A percentile compares a stretch with the other conserved stretches of the same genome.
Conservation (phyloP, 2,329 filamentous ascomycete genomes). For the Pseudomassariella vexata region DNA sequence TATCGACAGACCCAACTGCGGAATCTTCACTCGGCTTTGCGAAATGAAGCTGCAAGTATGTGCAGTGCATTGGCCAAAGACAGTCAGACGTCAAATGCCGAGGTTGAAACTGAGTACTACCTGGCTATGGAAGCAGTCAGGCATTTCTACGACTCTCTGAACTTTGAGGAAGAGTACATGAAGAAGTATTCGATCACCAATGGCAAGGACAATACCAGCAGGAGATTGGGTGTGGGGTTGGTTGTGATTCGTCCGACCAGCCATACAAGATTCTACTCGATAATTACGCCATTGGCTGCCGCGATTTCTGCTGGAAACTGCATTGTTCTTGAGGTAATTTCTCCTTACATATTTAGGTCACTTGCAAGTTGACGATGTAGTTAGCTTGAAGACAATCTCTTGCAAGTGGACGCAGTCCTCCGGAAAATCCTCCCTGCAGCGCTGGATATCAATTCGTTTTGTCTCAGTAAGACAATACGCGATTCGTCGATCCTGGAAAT, state of each 20-base stretch:
- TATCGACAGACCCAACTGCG: constrained; percentile 33
- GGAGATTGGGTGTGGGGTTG: constrained; percentile 18
- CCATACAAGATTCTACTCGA: constrained; percentile 25
- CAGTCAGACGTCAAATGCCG: constrained; percentile 19
- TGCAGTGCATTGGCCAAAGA: constrained; percentile 25
- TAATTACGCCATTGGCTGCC: constrained; percentile 23
- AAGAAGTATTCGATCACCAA: constrained; percentile 24
- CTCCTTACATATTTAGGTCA: constrained; percentile 2
- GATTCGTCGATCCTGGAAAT: constrained; percentile 12
- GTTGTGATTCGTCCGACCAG: constrained; percentile 25
- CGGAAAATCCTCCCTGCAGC: constrained; percentile 13
- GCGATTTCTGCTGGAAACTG: constrained; percentile 31
- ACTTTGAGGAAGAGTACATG: constrained; percentile 18
- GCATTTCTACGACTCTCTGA: constrained; percentile 21
- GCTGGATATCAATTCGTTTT: constrained; percentile 20
- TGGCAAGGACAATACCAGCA: constrained; percentile 15
- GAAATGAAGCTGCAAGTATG: constrained; percentile 20
- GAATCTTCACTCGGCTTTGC: constrained; percentile 25
- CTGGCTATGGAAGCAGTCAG: constrained; percentile 23
- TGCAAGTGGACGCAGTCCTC: constrained; percentile 16
- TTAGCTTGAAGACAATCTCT: constrained; percentile 17
- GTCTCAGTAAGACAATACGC: constrained; percentile 11
- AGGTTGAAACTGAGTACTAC: constrained; percentile 26
- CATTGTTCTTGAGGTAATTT: constrained; percentile 26
- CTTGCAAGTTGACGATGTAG: not conserved